A percentile compares a stretch with the other conserved stretches of the same genome.
These are phyloP conservation scores for Rhynchospora tenuis DNA, from an alignment of 176 grass and related monocot genomes.

Conservation along the genomic window DNA sequence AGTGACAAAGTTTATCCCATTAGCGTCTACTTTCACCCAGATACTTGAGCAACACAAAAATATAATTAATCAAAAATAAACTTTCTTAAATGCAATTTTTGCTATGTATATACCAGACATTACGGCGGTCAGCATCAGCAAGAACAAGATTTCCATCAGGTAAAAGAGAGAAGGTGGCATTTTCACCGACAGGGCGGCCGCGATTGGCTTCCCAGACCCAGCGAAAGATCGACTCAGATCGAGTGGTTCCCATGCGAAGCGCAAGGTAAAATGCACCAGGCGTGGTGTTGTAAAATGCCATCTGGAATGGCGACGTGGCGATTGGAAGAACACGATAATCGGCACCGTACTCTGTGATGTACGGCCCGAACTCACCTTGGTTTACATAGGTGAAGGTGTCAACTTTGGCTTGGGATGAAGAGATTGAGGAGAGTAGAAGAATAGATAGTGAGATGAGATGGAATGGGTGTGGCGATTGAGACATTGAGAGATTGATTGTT, in stretches of 20 bases:
- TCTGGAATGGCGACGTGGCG: background rate
- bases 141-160: slow-evolving; percentile 37
- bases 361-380: slow-evolving; percentile 35
- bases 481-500: background rate
- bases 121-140: slow-evolving; percentile 30
- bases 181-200: slow-evolving; percentile 28
- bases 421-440: background rate
- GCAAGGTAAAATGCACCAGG: slow-evolving; percentile 31
- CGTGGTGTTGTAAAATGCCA: slow-evolving; percentile 13
- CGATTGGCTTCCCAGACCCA: slow-evolving; percentile 45
- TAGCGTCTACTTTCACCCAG: background rate
- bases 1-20: background rate
- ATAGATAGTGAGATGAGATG: background rate
- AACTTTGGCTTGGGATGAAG: slow-evolving; percentile 6
- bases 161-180: slow-evolving; percentile 44
- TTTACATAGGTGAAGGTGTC: slow-evolving; percentile 43
- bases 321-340: slow-evolving; percentile 34
- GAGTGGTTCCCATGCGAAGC: slow-evolving; percentile 37
- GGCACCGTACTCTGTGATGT: slow-evolving; percentile 35
- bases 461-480: background rate
- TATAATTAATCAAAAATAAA: background rate
- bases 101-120: slow-evolving; percentile 18
- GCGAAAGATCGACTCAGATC: slow-evolving; percentile 35
- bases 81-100: background rate
- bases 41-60: background rate